phyloP scores from a whole-genome alignment of 2,329 filamentous ascomycete species.

The Rasamsonia emersonii region DNA sequence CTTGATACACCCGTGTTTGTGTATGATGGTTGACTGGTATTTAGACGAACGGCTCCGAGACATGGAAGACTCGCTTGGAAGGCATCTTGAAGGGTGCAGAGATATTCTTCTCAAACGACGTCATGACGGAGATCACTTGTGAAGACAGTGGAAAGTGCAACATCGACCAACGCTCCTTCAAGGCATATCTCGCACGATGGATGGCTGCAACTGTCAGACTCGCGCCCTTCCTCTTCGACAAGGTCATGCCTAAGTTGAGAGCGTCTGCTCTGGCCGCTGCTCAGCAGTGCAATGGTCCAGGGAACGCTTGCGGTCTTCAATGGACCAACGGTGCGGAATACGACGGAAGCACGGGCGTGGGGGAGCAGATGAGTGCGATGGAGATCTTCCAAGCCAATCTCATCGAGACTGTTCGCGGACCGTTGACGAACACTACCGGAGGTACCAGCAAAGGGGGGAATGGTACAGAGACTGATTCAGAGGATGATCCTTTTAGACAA shows the following conservation, averaged over 20 bases:
- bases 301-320: slow-evolving; percentile 29
- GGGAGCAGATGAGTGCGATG: slow-evolving; percentile 30
- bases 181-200: slow-evolving; percentile 65
- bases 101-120: slow-evolving; percentile 49
- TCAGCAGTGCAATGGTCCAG: slow-evolving; percentile 15
- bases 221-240: slow-evolving; percentile 45
- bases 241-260: slow-evolving; percentile 45
- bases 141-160: slow-evolving; percentile 55
- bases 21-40: slow-evolving; percentile 18
- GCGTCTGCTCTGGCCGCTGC: slow-evolving; percentile 47
- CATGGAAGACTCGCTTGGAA: slow-evolving; percentile 37
- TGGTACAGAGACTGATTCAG: slow-evolving; percentile 21
- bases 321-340: slow-evolving; percentile 26
- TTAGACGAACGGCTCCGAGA: slow-evolving; percentile 13
- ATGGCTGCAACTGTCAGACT: slow-evolving; percentile 48
- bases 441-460: slow-evolving; percentile 45
- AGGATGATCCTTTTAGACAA: slow-evolving; percentile 12
- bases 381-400: slow-evolving; percentile 54
- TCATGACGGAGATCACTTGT: slow-evolving; percentile 61
- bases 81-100: slow-evolving; percentile 47
- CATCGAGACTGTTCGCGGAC: slow-evolving; percentile 31
- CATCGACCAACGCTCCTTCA: slow-evolving; percentile 65
- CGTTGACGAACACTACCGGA: slow-evolving; percentile 40
- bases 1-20: slow-evolving; percentile 12
- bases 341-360: slow-evolving; percentile 25